Base-by-base conservation (phyloP, 352 stramenopile genomes). In the Globisporangium mamillatum region DNA sequence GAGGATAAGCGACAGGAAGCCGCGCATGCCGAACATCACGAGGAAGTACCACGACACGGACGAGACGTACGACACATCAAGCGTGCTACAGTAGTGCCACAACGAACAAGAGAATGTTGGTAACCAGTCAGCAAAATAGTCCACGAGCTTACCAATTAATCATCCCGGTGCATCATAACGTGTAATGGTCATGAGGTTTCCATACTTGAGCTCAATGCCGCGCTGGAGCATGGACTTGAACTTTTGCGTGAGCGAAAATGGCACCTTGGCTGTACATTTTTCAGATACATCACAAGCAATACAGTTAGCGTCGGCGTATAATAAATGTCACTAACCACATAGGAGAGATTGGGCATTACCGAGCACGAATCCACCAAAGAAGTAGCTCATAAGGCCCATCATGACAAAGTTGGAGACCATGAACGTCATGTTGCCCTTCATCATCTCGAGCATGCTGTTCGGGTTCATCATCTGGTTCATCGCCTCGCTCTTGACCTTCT, bases 341-440 rank as follows among this genome's bases (percentile, higher is more conserved):
- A 38, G 32, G 6, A 38, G 32, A 38, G 7, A 38, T 38, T 38
- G 32, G 32, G 32, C 32, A 38, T 38, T 38, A 95, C 88, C 86
- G 14, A 99, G 80, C 70, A 99, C 97, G 69, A 99, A 99, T 60
- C 98, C 98, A 64, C 87, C 86, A 70, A 99, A 99, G 75, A 99
- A 99, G 80, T 99, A 98, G 74, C 90, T 97, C 78, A 99, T 98
- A 65, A 98, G 96, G 32, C 97, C 95, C 97, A 99, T 99, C 97
- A 99, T 99, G 72, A 99, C 95, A 81, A 99, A 99, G 80, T 99
- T 99, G 72, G 98, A 98, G 22, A 98, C 91, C 93, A 99, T 98
- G 68, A 98, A 99, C 16, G 93, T 97, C 91, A 99, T 98, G 76
- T 99, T 98, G 67, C 97, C 96, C 82, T 99, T 99, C 93, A 99